Percentiles rank a stretch among this genome's conserved stretches.
Evolutionary conservation across 2,329 filamentous ascomycete species (phyloP).

Genomic region (Venturia nashicola): DNA sequence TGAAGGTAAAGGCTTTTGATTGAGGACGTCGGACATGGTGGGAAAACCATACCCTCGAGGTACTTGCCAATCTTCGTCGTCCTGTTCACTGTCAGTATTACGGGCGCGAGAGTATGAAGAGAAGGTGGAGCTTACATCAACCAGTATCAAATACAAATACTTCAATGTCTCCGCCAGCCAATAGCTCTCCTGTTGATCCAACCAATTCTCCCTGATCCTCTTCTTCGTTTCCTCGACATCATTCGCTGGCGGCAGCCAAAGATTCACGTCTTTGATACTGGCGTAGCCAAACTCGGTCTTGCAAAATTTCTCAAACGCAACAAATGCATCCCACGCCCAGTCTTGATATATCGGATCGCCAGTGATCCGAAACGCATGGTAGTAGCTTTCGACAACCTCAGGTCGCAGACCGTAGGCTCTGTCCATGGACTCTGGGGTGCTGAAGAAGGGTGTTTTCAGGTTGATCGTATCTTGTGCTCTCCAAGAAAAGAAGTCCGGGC

Average conservation of each 20-base stretch:
- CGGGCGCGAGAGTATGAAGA: too few relatives aligned
- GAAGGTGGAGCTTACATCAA: constrained; percentile 23
- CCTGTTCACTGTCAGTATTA: constrained; percentile 10
- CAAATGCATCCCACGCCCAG: constrained; percentile 72
- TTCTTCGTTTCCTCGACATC: constrained; percentile 14
- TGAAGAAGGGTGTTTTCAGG: constrained; percentile 45
- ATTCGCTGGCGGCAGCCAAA: constrained; percentile 28
- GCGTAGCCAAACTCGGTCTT: constrained; percentile 55
- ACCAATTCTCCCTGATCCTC: constrained; percentile 38
- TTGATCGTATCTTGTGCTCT: constrained; percentile 14
- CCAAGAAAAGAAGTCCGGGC: constrained; percentile 49
- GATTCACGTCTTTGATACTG: constrained; percentile 54
- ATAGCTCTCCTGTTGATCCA: constrained; percentile 74
- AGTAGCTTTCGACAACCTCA: constrained; percentile 73
- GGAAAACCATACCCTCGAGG: constrained; percentile 1
- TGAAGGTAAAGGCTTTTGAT: background rate
- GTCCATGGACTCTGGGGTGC: constrained; percentile 26
- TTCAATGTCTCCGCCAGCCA: constrained; percentile 82
- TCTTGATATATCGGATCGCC: constrained; percentile 65
- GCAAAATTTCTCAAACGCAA: constrained; percentile 52
- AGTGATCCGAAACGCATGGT: constrained; percentile 77
- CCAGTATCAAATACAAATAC: constrained; percentile 64
- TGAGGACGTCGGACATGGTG: background rate
- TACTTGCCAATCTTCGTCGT: constrained; percentile 49
- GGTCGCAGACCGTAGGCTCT: constrained; percentile 56